These are phyloP conservation scores for Boletus semigastroideus DNA, from an alignment of 1,284 basidiomycete genomes.

Conservation along the genomic window DNA sequence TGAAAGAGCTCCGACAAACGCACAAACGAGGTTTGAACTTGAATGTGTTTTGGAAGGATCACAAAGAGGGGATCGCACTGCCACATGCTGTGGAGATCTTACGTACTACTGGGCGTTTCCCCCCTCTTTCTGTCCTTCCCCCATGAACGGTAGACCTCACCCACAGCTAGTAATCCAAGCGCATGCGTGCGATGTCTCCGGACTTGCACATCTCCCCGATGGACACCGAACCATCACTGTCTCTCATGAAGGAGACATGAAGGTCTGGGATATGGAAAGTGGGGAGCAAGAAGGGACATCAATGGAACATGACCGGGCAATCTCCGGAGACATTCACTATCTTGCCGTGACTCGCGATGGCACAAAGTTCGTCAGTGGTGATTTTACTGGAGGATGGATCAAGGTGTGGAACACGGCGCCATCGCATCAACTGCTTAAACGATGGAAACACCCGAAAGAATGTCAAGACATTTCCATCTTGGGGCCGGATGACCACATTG, in stretches of 20 bases:
- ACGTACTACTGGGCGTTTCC: too few relatives aligned
- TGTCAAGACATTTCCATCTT: background rate
- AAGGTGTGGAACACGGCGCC: conserved; percentile 4
- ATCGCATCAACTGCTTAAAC: background rate
- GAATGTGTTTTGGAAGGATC: too few relatives aligned
- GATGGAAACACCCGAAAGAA: background rate
- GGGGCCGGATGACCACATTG: conserved; percentile 2
- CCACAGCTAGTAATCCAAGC: background rate
- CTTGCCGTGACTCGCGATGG: conserved; percentile 4
- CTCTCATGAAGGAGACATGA: background rate
- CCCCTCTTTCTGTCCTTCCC: too few relatives aligned
- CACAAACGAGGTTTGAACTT: too few relatives aligned
- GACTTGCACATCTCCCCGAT: background rate
- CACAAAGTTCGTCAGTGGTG: conserved; percentile 1
- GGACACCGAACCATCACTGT: background rate
- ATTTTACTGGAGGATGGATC: background rate
- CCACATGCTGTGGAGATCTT: too few relatives aligned
- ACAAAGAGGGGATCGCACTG: too few relatives aligned
- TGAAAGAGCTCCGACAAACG: too few relatives aligned
- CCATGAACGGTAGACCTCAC: background rate
- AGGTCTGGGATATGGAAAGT: background rate
- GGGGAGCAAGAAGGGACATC: background rate
- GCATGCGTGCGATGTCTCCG: too few relatives aligned
- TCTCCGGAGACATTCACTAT: too few relatives aligned
- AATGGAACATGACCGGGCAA: background rate